Evolutionary conservation across 805 yeast genomes (phyloP), one percentile per base, ranked within the genome.

Genomic region (Allodekkera sacchari): DNA sequence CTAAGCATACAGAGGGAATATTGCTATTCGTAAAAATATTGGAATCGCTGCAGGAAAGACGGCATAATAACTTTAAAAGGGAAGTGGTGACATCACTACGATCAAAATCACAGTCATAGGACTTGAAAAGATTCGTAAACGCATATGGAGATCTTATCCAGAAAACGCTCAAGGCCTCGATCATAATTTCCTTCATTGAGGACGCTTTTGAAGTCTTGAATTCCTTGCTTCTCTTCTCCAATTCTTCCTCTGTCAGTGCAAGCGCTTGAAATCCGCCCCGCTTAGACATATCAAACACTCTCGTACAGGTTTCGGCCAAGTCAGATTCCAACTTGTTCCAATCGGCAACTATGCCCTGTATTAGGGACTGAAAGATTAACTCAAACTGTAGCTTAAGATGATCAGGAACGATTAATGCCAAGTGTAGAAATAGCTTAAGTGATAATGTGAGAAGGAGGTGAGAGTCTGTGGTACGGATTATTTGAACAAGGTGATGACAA

Each of bases 1-100:
- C 97, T 31, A 92, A 62, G 47, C 97, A 89, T 6, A 87, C 70
- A 1, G 97, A 96, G 1, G 98, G 97, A 2, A 89, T 94, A 46
- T 73, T 79, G 24, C 82, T 83, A 0, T 95, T 83, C 0, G 94
- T 78, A 44, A 69, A 63, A 7, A 67, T 45, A 0, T 96, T 94
- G 8, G 89, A 71, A 48, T 87, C 95, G 0, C 97, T 94, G 27
- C 84, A 68, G 0, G 96, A 78, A 20, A 87, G 61, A 31, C 80
- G 71, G 33, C 94, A 76, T 33, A 92, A 64, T 28, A 80, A 71
- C 28, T 80, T 80, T 25, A 92, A 53, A 18, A 83, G 59, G 23
- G 74, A 71, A 15, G 69, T 68, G 11, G 89, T 68, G 34, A 94
- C 57, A 51, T 92, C 96, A 2, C 79, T 68, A 42, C 89, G 74